phyloP scores from a whole-genome alignment of 805 yeast genomes.

The Zygoascus bituminiphila region DNA sequence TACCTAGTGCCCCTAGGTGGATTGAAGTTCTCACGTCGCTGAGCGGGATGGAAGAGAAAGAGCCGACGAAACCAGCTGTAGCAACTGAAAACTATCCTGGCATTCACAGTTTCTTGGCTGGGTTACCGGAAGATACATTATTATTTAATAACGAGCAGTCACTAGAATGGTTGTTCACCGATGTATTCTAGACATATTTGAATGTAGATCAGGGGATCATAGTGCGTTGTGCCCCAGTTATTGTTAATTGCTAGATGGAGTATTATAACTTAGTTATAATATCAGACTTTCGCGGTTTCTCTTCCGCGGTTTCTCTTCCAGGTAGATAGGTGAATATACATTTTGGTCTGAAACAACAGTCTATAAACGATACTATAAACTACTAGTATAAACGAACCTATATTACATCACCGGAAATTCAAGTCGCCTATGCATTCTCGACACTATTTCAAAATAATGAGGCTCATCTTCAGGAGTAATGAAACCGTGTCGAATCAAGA shows the following conservation, averaged over 20 bases:
- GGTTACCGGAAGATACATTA: not conserved
- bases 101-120: not conserved
- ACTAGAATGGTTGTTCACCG: not conserved
- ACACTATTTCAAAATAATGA: conserved; percentile 50
- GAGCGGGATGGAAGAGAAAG: not conserved
- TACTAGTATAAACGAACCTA: not conserved
- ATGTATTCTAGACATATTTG: not conserved
- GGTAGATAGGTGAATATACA: too few relatives aligned
- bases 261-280: too few relatives aligned
- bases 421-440: conserved; percentile 56
- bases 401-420: conserved; percentile 51
- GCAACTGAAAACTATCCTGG: not conserved
- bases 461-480: conserved; percentile 60
- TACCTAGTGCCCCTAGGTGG: not conserved
- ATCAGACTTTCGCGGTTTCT: too few relatives aligned
- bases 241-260: too few relatives aligned
- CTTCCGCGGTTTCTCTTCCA: too few relatives aligned
- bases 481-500: conserved; percentile 76
- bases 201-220: too few relatives aligned
- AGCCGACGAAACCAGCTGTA: not conserved
- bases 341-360: too few relatives aligned
- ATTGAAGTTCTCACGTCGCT: not conserved
- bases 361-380: too few relatives aligned
- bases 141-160: not conserved
- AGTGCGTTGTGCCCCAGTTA: too few relatives aligned